A percentile compares a stretch with the other conserved stretches of the same genome.
Evolutionary conservation across 1,284 basidiomycete genomes (phyloP).

Genomic region (Phaffia rhodozyma): DNA sequence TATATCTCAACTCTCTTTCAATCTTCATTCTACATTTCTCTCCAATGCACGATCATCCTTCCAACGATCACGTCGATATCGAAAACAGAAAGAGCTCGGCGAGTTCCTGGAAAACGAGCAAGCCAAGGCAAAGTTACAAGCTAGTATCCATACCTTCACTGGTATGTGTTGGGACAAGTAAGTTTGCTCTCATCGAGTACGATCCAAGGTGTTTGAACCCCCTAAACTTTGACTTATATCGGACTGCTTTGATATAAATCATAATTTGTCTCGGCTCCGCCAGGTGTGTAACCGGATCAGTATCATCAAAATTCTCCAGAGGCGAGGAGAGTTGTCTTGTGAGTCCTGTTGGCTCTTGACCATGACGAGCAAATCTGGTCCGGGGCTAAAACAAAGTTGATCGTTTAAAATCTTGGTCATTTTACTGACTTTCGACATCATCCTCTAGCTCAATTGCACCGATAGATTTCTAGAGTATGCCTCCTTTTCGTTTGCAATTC

Average conservation of each 20-base stretch:
- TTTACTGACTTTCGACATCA: neutral
- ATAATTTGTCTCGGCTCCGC: neutral
- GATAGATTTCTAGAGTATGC: slow-evolving; percentile 17
- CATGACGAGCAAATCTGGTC: neutral
- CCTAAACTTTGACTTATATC: neutral
- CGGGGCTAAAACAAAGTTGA: neutral
- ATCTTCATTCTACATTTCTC: neutral
- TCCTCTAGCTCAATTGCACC: slow-evolving; percentile 11
- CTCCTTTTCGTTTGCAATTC: neutral
- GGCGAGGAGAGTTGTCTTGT: slow-evolving; percentile 15
- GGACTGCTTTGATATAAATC: neutral
- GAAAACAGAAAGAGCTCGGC: slow-evolving; percentile 15
- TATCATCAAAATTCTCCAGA: slow-evolving; percentile 13
- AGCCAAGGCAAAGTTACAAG: slow-evolving; percentile 16
- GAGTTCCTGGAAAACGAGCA: slow-evolving; percentile 19
- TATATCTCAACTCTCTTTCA: neutral
- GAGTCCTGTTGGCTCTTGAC: neutral
- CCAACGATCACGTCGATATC: too few species aligned
- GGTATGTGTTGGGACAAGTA: slow-evolving; percentile 20
- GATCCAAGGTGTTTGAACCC: too few species aligned
- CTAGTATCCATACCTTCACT: slow-evolving; percentile 19
- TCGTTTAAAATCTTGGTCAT: neutral
- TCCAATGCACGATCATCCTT: too few species aligned
- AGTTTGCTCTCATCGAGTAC: neutral
- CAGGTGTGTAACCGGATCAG: slow-evolving; percentile 18